phyloP scores from a whole-genome alignment of 2,329 filamentous ascomycete species.

The Neonectria ditissima region DNA sequence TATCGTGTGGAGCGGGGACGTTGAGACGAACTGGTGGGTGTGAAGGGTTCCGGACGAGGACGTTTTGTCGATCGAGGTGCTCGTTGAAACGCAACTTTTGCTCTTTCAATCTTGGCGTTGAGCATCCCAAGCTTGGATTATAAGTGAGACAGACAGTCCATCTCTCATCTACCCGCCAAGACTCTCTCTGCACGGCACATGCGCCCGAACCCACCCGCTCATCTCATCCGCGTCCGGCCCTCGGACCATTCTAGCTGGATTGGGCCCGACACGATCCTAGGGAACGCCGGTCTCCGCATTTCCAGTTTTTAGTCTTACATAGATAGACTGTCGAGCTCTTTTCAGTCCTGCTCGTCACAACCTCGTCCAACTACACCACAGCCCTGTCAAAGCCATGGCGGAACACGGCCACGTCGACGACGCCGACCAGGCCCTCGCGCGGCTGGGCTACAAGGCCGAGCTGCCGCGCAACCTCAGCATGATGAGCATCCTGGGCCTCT shows the following conservation, averaged over 20 bases:
- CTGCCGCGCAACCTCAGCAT: conserved; percentile 63
- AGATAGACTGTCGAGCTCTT: too few species aligned
- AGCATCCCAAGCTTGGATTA: not conserved
- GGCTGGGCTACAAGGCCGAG: conserved; percentile 63
- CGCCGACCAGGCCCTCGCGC: conserved; percentile 59
- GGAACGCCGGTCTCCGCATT: conserved; percentile 27
- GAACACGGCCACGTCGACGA: conserved; percentile 35
- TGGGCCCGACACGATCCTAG: conserved; percentile 17
- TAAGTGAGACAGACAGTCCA: too few species aligned
- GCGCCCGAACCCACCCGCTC: not conserved
- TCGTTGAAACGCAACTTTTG: not conserved
- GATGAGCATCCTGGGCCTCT: conserved; percentile 61
- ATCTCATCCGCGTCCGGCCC: conserved; percentile 10
- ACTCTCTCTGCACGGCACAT: not conserved
- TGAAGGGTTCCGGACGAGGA: not conserved
- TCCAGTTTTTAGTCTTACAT: not conserved
- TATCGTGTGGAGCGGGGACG: conserved; percentile 18
- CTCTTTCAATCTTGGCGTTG: not conserved
- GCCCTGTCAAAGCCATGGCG: too few species aligned
- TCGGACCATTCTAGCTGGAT: conserved; percentile 22
- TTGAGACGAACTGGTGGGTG: conserved; percentile 6
- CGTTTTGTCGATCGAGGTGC: not conserved
- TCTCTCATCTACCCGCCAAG: not conserved
- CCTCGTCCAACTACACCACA: too few species aligned
- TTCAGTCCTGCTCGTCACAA: too few species aligned